phyloP scores from a whole-genome alignment of 805 yeast genomes.

The Candida maris region DNA sequence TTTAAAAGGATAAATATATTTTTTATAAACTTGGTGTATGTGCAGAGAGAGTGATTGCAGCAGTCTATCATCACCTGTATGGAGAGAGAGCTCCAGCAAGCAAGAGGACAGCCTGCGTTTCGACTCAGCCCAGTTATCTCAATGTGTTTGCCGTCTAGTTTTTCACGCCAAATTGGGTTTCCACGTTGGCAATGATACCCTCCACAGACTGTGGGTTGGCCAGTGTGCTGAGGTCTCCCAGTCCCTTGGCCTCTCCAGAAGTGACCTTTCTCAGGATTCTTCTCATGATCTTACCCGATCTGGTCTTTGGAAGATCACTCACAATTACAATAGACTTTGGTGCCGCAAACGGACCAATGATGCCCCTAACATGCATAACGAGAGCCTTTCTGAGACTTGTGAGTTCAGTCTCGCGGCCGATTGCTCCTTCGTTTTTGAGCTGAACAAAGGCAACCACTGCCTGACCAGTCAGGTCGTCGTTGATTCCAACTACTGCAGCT shows the following conservation, averaged over 20 bases:
- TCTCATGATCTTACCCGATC: constrained; percentile 99
- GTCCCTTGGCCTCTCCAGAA: constrained; percentile 85
- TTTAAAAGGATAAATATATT: no score
- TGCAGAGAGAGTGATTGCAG: no score
- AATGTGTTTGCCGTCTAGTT: no score
- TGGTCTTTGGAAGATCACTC: constrained; percentile 93
- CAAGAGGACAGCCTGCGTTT: no score
- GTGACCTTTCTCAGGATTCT: constrained; percentile 92
- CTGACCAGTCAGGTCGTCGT: constrained; percentile 96
- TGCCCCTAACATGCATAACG: constrained; percentile 83
- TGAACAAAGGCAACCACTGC: constrained; percentile 95
- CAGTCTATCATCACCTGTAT: no score
- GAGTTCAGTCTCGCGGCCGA: constrained; percentile 39
- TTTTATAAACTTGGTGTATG: no score
- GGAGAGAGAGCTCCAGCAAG: no score
- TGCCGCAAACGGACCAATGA: constrained; percentile 93
- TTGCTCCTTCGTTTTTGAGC: constrained; percentile 52
- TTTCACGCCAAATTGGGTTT: constrained; percentile 37
- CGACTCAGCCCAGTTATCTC: no score
- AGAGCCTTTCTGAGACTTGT: constrained; percentile 69
- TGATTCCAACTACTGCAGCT: constrained; percentile 94
- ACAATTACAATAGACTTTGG: constrained; percentile 82
- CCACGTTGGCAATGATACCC: constrained; percentile 67
- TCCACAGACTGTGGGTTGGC: constrained; percentile 84
- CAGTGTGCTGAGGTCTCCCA: constrained; percentile 89